Evolutionary conservation across 495 filamentous ascomycete genomes (phyloP).

Genomic region (Penicillium riverlandense): DNA sequence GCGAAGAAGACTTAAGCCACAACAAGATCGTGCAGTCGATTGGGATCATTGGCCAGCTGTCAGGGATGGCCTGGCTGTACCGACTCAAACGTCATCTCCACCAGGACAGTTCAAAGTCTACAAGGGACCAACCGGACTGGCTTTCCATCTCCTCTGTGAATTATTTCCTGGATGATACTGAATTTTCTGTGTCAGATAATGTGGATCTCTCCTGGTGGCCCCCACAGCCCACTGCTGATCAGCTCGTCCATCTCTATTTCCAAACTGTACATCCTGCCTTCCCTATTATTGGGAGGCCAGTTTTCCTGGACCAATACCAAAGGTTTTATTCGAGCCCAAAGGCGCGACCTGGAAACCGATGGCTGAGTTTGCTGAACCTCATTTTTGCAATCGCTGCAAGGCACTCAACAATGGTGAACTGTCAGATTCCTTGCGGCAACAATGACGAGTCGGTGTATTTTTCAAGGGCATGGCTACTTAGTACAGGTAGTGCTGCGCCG

Average conservation of each 20-base stretch:
- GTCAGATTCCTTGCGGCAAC: slow-evolving; percentile 23
- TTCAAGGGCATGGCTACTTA: slow-evolving; percentile 46
- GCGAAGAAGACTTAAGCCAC: slow-evolving; percentile 49
- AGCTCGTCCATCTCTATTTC: slow-evolving; percentile 46
- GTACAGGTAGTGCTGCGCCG: slow-evolving; percentile 33
- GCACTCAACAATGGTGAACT: slow-evolving; percentile 31
- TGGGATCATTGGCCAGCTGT: slow-evolving; percentile 54
- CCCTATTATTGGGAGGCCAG: slow-evolving; percentile 44
- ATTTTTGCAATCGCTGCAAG: slow-evolving; percentile 54
- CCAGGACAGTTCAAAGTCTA: neutral
- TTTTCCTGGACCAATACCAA: slow-evolving; percentile 27
- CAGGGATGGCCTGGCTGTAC: slow-evolving; percentile 52
- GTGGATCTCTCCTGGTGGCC: slow-evolving; percentile 43
- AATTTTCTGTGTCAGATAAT: slow-evolving; percentile 26
- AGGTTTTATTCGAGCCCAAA: slow-evolving; percentile 17
- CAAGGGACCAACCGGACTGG: slow-evolving; percentile 8
- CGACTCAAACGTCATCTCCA: slow-evolving; percentile 22
- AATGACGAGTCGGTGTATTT: slow-evolving; percentile 46
- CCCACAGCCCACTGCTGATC: slow-evolving; percentile 34
- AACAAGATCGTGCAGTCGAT: slow-evolving; percentile 36
- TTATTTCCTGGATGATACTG: slow-evolving; percentile 48
- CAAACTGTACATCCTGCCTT: slow-evolving; percentile 46
- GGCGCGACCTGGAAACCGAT: slow-evolving; percentile 30
- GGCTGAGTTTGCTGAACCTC: slow-evolving; percentile 53
- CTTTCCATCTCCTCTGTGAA: slow-evolving; percentile 24